Conservation (phyloP, 257 asterid genomes). For the Penstemon davidsonii region DNA sequence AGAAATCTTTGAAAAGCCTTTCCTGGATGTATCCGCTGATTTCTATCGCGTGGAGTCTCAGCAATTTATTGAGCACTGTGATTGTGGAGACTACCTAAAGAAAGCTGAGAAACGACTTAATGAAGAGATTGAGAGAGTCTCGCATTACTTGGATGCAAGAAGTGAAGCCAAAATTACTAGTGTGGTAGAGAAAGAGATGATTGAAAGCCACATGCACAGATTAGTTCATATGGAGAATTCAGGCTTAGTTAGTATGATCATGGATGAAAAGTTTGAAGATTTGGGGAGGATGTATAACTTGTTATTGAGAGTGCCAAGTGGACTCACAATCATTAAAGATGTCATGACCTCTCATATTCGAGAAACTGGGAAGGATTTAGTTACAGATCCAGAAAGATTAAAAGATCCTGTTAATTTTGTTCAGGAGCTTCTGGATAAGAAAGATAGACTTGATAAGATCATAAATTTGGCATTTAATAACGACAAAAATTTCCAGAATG, state of each 20-base stretch:
- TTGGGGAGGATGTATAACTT: slow-evolving; percentile 83
- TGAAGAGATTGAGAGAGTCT: slow-evolving; percentile 87
- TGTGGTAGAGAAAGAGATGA: slow-evolving; percentile 87
- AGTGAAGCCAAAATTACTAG: slow-evolving; percentile 71
- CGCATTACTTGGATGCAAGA: slow-evolving; percentile 73
- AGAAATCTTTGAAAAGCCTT: slow-evolving; percentile 81
- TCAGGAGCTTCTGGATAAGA: slow-evolving; percentile 68
- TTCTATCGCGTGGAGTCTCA: slow-evolving; percentile 87
- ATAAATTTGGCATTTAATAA: slow-evolving; percentile 62
- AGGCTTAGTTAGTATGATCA: slow-evolving; percentile 81
- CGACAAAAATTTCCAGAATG: slow-evolving; percentile 87
- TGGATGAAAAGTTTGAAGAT: slow-evolving; percentile 75
- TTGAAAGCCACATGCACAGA: slow-evolving; percentile 82
- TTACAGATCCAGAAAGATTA: slow-evolving; percentile 86
- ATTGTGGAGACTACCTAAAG: slow-evolving; percentile 82
- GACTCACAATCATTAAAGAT: slow-evolving; percentile 67
- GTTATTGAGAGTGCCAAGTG: slow-evolving; percentile 66
- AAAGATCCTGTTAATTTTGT: slow-evolving; percentile 89
- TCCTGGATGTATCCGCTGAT: slow-evolving; percentile 83
- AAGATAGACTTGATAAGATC: slow-evolving; percentile 76
- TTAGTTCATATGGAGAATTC: slow-evolving; percentile 88
- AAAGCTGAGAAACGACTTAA: slow-evolving; percentile 78
- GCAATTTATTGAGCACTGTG: slow-evolving; percentile 77
- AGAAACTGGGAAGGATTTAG: slow-evolving; percentile 83
- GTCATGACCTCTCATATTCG: slow-evolving; percentile 84